Evolutionary conservation across 208 protist genomes (phyloP).

Genomic region (Crithidia thermophila): DNA sequence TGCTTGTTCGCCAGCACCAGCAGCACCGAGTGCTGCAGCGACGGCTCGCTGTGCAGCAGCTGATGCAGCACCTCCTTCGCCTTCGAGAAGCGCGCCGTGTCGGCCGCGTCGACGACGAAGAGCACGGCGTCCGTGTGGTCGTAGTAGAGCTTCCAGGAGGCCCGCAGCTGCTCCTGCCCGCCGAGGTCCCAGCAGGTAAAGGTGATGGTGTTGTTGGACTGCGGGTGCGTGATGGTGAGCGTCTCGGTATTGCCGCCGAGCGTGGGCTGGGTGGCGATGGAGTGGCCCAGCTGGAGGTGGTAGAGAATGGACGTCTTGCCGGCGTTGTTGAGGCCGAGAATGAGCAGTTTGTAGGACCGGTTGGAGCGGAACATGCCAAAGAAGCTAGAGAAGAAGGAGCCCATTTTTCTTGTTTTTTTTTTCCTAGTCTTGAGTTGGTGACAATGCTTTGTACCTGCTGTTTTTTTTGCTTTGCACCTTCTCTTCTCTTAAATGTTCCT

Average conservation of each 20-base stretch:
- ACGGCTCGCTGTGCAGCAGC: constrained; percentile 84
- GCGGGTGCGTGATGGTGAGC: constrained; percentile 97
- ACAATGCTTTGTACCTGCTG: too few species aligned
- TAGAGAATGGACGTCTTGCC: constrained; percentile 99
- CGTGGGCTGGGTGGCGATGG: constrained; percentile 97
- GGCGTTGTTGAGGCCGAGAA: constrained; percentile 96
- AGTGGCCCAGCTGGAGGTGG: constrained; percentile 97
- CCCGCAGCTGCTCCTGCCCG: constrained; percentile 92
- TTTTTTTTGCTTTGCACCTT: too few species aligned
- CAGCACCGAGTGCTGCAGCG: constrained; percentile 84
- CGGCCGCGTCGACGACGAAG: constrained; percentile 94
- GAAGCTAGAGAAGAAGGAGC: constrained; percentile 64
- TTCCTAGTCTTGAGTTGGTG: too few species aligned
- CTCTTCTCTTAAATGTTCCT: too few species aligned
- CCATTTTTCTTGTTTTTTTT: constrained; percentile 42
- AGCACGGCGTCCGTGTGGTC: constrained; percentile 94
- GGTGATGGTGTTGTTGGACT: constrained; percentile 64
- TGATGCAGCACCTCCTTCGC: constrained; percentile 85
- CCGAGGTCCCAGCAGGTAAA: constrained; percentile 99
- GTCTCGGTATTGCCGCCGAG: constrained; percentile 97
- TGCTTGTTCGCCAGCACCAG: constrained; percentile 97
- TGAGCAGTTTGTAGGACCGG: constrained; percentile 89
- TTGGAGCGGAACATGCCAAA: constrained; percentile 62
- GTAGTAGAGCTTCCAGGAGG: constrained; percentile 97
- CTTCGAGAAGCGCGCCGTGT: constrained; percentile 68